Evolutionary conservation across 495 filamentous ascomycete species (phyloP), one percentile per base, ranked within the genome.

Genomic region (Penicillium pancosmium): DNA sequence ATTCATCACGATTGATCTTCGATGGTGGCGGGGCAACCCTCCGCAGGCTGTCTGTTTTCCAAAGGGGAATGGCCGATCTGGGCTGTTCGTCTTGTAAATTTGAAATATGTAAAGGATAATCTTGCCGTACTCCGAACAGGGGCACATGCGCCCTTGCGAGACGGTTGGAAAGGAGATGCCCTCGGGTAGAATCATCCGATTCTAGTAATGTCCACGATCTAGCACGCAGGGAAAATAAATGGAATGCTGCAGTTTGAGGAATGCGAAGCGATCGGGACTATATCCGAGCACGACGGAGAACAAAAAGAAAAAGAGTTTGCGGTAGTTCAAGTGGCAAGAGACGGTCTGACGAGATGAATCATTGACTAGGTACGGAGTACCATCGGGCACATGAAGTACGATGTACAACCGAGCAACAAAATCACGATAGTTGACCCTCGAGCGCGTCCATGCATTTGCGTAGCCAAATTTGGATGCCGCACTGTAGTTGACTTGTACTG

Each of bases 401-500:
- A 19, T 44, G 16, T 44, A 44, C 41, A 44, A 44, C 5, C 15
- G 41, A 9, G n/a, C n/a, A 44, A 47, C 41, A 15, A 46, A 47
- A 52, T 47, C 38, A 18, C 33, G 31, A 35, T 50, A 50, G 21
- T 48, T 25, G 46, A 27, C 10, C 10, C 46, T 48, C 54, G 47
- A 52, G 49, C 56, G 43, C 25, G 23, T 44, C 21, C 46, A 50
- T 48, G 25, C 25, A 25, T 55, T 54, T 55, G 57, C 57, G 58
- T 52, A 48, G 44, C 36, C 33, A 9, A 40, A 52, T 38, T 40
- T 13, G 52, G 18, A 23, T 57, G 16, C 41, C 16, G 36, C 46
- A 6, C 27, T 40, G 34, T 56, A 12, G 50, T 65, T 62, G 59
- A 60, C 53, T 44, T 60, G 57, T 60, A 50, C 34, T 16, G 13